Percentiles rank a stretch among this genome's conserved stretches.
Conservation (phyloP, 1,284 basidiomycete species). For the Crocinoboletus sp. region DNA sequence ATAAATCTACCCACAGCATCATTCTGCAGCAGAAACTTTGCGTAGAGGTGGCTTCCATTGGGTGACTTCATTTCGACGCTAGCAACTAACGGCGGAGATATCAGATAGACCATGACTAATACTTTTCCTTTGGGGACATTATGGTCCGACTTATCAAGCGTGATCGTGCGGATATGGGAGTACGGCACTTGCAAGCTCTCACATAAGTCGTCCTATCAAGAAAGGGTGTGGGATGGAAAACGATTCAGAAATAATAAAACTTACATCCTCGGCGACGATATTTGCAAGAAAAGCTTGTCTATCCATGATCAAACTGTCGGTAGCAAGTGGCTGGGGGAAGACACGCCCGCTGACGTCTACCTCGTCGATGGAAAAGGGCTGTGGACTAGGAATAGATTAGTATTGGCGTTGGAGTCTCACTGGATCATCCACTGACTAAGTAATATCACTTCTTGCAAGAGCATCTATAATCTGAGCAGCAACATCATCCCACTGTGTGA, state of each 20-base stretch:
- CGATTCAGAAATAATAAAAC: slow-evolving; percentile 3
- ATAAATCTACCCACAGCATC: slow-evolving; percentile 37
- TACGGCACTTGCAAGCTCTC: slow-evolving; percentile 43
- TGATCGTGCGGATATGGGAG: slow-evolving; percentile 39
- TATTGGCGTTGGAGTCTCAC: slow-evolving; percentile 1
- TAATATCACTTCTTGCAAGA: slow-evolving; percentile 43
- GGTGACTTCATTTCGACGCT: slow-evolving; percentile 25
- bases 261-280: slow-evolving; percentile 30
- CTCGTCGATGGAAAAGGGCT: slow-evolving; percentile 47
- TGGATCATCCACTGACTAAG: slow-evolving; percentile 39
- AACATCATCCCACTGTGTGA: slow-evolving; percentile 51
- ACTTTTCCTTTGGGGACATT: slow-evolving; percentile 22
- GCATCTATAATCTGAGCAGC: slow-evolving; percentile 44
- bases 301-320: slow-evolving; percentile 50
- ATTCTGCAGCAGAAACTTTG: slow-evolving; percentile 37
- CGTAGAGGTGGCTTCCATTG: slow-evolving; percentile 22
- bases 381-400: slow-evolving; percentile 43
- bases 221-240: slow-evolving; percentile 17
- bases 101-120: slow-evolving; percentile 34
- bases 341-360: slow-evolving; percentile 38
- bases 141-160: slow-evolving; percentile 32
- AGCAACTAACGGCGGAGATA: slow-evolving; percentile 39
- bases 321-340: slow-evolving; percentile 33
- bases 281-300: slow-evolving; percentile 47
- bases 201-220: slow-evolving; percentile 36